These are phyloP conservation scores for Agastache rugosa DNA, from an alignment of 257 asterid species.

Conservation along the genomic window DNA sequence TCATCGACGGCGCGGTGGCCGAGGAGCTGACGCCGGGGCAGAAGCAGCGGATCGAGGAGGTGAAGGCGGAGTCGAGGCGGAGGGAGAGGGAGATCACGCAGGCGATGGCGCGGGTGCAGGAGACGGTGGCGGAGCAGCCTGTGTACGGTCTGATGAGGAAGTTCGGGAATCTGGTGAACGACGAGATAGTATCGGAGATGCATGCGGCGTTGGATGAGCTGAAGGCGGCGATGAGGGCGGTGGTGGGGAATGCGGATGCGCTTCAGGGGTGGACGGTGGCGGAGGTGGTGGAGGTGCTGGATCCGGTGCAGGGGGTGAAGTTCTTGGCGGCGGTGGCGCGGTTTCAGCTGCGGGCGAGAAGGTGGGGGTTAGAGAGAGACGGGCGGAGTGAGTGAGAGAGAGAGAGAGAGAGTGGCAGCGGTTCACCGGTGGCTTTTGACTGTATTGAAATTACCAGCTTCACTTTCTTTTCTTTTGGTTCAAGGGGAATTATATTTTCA, in stretches of 20 bases:
- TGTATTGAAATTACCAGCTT: too few relatives aligned
- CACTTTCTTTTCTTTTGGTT: too few relatives aligned
- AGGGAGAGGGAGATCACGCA: conserved; percentile 45
- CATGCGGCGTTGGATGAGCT: conserved; percentile 38
- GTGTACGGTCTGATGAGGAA: conserved; percentile 31
- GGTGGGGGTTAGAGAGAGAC: conserved; percentile 48
- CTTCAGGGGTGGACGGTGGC: conserved; percentile 51
- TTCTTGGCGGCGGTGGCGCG: conserved; percentile 52
- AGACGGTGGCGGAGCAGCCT: conserved; percentile 62
- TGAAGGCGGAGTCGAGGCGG: conserved; percentile 39
- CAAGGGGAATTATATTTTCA: too few relatives aligned
- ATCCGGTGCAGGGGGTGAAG: conserved; percentile 49
- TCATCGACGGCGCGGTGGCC: conserved; percentile 32
- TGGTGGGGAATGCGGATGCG: conserved; percentile 54
- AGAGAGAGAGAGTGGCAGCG: neutral
- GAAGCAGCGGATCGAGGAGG: conserved; percentile 34
- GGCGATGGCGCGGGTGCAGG: conserved; percentile 61
- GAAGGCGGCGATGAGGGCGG: conserved; percentile 42
- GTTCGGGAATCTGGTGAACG: conserved; percentile 20
- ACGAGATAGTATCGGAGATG: conserved; percentile 26
- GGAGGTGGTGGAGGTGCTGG: conserved; percentile 45
- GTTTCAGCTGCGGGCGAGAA: conserved; percentile 43
- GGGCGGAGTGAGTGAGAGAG: neutral
- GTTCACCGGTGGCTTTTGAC: neutral
- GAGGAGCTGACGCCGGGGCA: conserved; percentile 44